Evolutionary conservation across 805 yeast genomes (phyloP).

Genomic region (Suhomyces prunicola): DNA sequence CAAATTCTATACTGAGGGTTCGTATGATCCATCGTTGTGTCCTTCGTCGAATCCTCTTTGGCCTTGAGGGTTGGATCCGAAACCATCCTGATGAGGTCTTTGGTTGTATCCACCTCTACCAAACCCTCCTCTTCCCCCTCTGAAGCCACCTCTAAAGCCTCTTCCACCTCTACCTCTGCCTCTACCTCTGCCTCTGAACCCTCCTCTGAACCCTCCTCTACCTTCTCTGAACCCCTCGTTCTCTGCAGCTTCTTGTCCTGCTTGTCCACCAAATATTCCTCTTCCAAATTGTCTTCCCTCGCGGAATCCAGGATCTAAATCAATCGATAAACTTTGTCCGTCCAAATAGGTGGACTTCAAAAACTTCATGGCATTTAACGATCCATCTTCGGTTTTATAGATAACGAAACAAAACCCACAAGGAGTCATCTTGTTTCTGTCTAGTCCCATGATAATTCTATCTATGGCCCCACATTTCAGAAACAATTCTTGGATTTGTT

Average conservation of each 20-base stretch:
- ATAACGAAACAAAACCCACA: slow-evolving; percentile 96
- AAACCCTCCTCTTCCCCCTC: slow-evolving; percentile 4
- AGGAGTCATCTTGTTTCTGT: slow-evolving; percentile 85
- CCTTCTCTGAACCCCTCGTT: slow-evolving; percentile 23
- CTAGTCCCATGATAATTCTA: slow-evolving; percentile 90
- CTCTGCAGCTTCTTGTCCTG: slow-evolving; percentile 55
- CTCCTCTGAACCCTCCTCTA: slow-evolving; percentile 43
- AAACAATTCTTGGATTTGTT: slow-evolving; percentile 85
- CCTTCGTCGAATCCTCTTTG: not conserved
- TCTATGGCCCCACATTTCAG: slow-evolving; percentile 76
- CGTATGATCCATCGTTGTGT: not conserved
- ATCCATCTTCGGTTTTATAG: slow-evolving; percentile 63
- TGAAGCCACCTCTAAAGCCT: slow-evolving; percentile 5
- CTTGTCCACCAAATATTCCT: slow-evolving; percentile 91
- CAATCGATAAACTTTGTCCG: slow-evolving; percentile 77
- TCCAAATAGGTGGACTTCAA: slow-evolving; percentile 80
- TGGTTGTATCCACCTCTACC: slow-evolving; percentile 1
- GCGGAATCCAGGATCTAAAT: slow-evolving; percentile 91
- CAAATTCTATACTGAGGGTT: not conserved
- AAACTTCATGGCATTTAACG: slow-evolving; percentile 79
- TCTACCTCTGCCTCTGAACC: slow-evolving; percentile 25
- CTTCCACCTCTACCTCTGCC: slow-evolving; percentile 16
- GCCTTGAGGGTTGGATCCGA: not conserved
- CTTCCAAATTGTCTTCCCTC: slow-evolving; percentile 97
- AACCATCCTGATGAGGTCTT: not conserved